Evolutionary conservation across 805 yeast species (phyloP).

Genomic region (Wickerhamiella brachini): DNA sequence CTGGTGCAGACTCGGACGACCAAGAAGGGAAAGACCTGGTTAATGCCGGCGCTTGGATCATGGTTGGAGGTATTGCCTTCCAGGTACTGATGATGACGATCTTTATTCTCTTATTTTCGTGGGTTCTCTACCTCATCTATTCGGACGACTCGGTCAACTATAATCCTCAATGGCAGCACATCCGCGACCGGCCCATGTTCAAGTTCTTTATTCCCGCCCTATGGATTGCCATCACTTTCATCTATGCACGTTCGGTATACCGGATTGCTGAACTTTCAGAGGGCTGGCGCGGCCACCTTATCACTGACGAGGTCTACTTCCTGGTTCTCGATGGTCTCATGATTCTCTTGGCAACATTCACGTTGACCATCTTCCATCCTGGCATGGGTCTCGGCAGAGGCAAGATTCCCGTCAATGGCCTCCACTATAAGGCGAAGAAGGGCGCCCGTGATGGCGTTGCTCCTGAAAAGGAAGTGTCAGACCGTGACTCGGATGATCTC

Average conservation of each 20-base stretch:
- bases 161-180: slow-evolving; percentile 10
- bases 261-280: slow-evolving; percentile 58
- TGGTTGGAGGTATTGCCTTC: slow-evolving; percentile 66
- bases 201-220: slow-evolving; percentile 17
- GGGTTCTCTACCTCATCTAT: slow-evolving; percentile 23
- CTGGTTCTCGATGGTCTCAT: slow-evolving; percentile 48
- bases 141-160: slow-evolving; percentile 5
- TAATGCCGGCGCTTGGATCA: slow-evolving; percentile 42
- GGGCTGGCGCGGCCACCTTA: slow-evolving; percentile 59
- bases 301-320: slow-evolving; percentile 45
- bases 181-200: slow-evolving; percentile 14
- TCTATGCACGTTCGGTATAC: slow-evolving; percentile 57
- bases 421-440: slow-evolving; percentile 10
- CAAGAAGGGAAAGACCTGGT: slow-evolving; percentile 15
- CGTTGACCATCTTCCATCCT: slow-evolving; percentile 48
- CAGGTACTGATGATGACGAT: slow-evolving; percentile 60
- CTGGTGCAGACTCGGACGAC: slow-evolving; percentile 28
- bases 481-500: not conserved
- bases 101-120: slow-evolving; percentile 38
- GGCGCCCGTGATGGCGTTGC: not conserved
- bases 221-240: slow-evolving; percentile 32
- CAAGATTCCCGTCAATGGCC: slow-evolving; percentile 16
- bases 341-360: slow-evolving; percentile 37
- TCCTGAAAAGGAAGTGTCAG: not conserved
- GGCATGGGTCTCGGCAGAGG: slow-evolving; percentile 38